Percentiles rank a stretch among this genome's conserved stretches.
These are phyloP conservation scores for Kappamyces sp. DNA, from an alignment of 192 early-diverging fungal species.

Conservation along the genomic window DNA sequence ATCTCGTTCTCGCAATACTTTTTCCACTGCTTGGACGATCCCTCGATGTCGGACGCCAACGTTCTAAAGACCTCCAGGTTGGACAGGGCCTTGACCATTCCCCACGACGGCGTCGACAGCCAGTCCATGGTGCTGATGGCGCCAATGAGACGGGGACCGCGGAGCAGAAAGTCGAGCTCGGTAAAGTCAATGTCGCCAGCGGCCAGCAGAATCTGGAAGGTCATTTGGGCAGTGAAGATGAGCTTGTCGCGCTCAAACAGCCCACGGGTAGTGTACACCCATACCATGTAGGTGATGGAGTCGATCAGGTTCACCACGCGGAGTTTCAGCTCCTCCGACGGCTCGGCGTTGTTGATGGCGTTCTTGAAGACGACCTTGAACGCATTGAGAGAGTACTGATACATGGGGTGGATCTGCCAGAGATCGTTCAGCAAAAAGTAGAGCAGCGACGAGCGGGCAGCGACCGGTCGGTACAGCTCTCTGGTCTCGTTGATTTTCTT, in stretches of 20 bases:
- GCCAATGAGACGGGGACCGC: constrained; percentile 41
- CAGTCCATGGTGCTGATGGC: constrained; percentile 56
- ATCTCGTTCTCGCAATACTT: constrained; percentile 62
- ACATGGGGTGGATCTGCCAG: constrained; percentile 67
- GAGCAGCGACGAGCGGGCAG: constrained; percentile 54
- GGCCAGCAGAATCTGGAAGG: constrained; percentile 56
- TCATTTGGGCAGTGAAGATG: constrained; percentile 60
- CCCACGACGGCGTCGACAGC: constrained; percentile 46
- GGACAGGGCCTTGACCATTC: constrained; percentile 54
- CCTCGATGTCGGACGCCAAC: constrained; percentile 57
- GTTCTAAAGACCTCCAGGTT: constrained; percentile 53
- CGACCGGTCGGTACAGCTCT: constrained; percentile 60
- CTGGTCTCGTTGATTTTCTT: constrained; percentile 66
- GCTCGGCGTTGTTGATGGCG: constrained; percentile 50
- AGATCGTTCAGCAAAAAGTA: constrained; percentile 63
- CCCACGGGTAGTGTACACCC: constrained; percentile 57
- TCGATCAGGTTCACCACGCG: constrained; percentile 51
- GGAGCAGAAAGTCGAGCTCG: constrained; percentile 57
- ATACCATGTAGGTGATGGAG: constrained; percentile 59
- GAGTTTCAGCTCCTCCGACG: constrained; percentile 59
- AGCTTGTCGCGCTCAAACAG: constrained; percentile 63
- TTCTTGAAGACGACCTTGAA: constrained; percentile 65
- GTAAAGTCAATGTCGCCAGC: constrained; percentile 48
- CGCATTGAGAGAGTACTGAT: constrained; percentile 63
- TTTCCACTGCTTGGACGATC: constrained; percentile 61